Evolutionary conservation across 2,329 filamentous ascomycete species (phyloP).

Genomic region (Fusarium scirpi): DNA sequence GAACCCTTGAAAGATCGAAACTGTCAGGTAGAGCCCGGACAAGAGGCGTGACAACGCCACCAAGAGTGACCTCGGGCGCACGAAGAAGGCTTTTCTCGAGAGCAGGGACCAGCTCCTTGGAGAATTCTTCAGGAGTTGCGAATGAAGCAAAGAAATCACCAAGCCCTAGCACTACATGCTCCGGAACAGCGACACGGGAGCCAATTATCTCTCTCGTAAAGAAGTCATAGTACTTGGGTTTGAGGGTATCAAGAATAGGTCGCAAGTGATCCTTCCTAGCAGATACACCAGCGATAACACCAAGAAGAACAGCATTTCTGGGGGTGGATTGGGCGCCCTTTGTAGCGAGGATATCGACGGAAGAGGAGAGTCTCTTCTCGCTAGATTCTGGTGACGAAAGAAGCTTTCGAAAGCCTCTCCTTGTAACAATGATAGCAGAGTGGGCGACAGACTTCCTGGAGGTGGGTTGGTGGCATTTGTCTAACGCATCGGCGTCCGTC

Average conservation of each 20-base stretch:
- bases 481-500: slow-evolving; percentile 78
- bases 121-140: slow-evolving; percentile 78
- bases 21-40: slow-evolving; percentile 74
- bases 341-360: slow-evolving; percentile 74
- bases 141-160: slow-evolving; percentile 86
- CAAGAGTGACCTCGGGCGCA: slow-evolving; percentile 88
- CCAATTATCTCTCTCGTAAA: slow-evolving; percentile 87
- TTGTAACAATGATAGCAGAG: slow-evolving; percentile 81
- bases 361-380: slow-evolving; percentile 70
- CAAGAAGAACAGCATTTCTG: slow-evolving; percentile 82
- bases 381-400: slow-evolving; percentile 69
- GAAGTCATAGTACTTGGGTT: slow-evolving; percentile 81
- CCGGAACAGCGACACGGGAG: slow-evolving; percentile 77
- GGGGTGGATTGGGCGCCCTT: slow-evolving; percentile 74
- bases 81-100: slow-evolving; percentile 90
- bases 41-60: slow-evolving; percentile 80
- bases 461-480: slow-evolving; percentile 78
- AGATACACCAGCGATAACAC: slow-evolving; percentile 88
- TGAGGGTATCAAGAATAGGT: slow-evolving; percentile 70
- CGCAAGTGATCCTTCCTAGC: slow-evolving; percentile 75
- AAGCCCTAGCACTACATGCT: slow-evolving; percentile 78
- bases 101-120: slow-evolving; percentile 79
- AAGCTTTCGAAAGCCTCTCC: slow-evolving; percentile 81
- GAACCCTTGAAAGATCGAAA: slow-evolving; percentile 81
- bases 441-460: slow-evolving; percentile 74